Percentiles rank a stretch among this genome's conserved stretches.
These are phyloP conservation scores for Diaporthe vexans DNA, from an alignment of 2,329 filamentous ascomycete species.

Conservation along the genomic window DNA sequence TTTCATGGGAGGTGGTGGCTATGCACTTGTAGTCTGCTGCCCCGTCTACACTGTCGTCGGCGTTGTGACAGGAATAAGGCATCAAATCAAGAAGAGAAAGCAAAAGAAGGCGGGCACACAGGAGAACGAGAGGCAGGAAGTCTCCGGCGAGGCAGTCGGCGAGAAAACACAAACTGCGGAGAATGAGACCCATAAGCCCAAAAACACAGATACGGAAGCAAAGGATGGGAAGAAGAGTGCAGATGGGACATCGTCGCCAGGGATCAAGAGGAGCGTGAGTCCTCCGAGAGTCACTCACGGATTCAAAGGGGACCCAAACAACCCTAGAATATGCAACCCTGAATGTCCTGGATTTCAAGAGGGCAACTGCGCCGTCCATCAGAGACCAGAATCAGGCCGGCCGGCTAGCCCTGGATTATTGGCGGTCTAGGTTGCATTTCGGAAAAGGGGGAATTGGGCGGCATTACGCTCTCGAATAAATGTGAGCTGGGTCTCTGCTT, in stretches of 20 bases:
- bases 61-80: not conserved
- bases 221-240: no score
- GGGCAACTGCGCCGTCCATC: not conserved
- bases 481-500: not conserved
- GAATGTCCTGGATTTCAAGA: not conserved
- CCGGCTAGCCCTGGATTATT: not conserved
- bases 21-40: conserved; percentile 3
- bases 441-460: not conserved
- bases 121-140: not conserved
- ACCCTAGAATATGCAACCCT: not conserved
- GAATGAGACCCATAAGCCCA: not conserved
- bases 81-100: conserved; percentile 9
- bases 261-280: not conserved
- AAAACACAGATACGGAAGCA: not conserved
- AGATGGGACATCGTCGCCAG: not conserved
- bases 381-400: not conserved
- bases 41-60: conserved; percentile 6
- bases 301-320: not conserved
- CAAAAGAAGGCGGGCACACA: not conserved
- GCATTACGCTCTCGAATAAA: not conserved
- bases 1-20: not conserved
- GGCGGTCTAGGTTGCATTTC: not conserved
- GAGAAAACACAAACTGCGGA: not conserved
- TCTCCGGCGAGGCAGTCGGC: not conserved
- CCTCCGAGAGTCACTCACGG: not conserved